Conservation (phyloP, 805 yeast species). For the Wickerhamomyces pijperi region DNA sequence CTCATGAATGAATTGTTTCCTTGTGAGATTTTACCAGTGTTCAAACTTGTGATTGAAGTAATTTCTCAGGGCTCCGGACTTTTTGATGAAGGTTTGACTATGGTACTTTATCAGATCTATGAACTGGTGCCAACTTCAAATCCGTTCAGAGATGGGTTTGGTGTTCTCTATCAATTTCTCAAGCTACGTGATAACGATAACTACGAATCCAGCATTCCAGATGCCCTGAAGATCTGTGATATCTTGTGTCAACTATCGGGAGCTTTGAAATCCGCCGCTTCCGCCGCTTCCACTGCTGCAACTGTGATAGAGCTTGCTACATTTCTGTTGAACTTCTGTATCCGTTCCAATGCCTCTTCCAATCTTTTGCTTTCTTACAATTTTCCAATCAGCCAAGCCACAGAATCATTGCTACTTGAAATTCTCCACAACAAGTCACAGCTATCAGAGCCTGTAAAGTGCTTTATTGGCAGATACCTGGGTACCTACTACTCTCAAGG, state of each 20-base stretch:
- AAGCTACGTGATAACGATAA: too few species aligned
- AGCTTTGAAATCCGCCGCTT: too few species aligned
- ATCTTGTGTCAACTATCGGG: too few species aligned
- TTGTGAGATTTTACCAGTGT: not conserved
- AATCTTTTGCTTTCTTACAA: constrained; percentile 1
- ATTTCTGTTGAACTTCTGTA: not conserved
- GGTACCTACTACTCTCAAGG: constrained; percentile 12
- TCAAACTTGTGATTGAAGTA: not conserved
- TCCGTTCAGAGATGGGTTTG: not conserved
- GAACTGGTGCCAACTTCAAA: not conserved
- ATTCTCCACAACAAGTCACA: not conserved
- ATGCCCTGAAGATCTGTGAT: too few species aligned
- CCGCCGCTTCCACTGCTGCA: too few species aligned
- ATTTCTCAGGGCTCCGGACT: constrained; percentile 2
- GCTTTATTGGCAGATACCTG: constrained; percentile 13
- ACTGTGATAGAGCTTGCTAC: not conserved
- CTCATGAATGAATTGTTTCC: not conserved
- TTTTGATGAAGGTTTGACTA: not conserved
- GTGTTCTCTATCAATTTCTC: not conserved
- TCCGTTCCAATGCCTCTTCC: not conserved
- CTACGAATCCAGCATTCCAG: too few species aligned
- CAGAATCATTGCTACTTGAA: not conserved
- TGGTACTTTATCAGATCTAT: too few species aligned
- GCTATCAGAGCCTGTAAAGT: constrained; percentile 1
- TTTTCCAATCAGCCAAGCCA: not conserved